A percentile compares a stretch with the other conserved stretches of the same genome.
Conservation (phyloP, 306 rosid species). For the Canavalia ensiformis region DNA sequence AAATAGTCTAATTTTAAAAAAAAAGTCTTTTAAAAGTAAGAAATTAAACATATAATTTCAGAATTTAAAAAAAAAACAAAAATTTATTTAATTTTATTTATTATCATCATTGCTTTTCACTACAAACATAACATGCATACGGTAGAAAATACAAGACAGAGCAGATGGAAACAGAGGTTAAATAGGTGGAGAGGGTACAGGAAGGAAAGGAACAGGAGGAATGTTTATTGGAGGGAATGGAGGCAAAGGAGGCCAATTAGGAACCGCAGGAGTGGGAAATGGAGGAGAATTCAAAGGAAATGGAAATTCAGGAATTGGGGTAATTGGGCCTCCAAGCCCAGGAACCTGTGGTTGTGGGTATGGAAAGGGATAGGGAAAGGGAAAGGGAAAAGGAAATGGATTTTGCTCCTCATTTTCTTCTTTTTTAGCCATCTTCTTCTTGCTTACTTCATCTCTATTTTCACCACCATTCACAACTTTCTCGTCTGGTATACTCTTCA, state of each 20-base stretch:
- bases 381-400: conserved; percentile 34
- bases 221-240: background rate
- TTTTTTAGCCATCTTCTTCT: background rate
- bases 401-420: background rate
- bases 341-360: background rate
- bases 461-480: background rate
- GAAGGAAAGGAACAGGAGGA: background rate
- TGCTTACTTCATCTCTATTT: background rate
- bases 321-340: background rate
- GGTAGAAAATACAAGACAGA: too few species aligned
- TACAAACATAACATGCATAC: too few species aligned
- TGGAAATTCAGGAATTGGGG: conserved; percentile 5
- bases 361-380: background rate
- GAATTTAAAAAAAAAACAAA: too few species aligned
- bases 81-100: too few species aligned
- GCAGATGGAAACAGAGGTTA: background rate
- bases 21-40: too few species aligned
- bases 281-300: background rate
- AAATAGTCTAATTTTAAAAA: too few species aligned
- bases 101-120: too few species aligned
- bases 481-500: background rate
- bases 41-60: too few species aligned
- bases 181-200: background rate
- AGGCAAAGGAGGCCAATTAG: background rate
- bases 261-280: background rate